Conservation (phyloP, 495 filamentous ascomycete genomes). For the Hypoxylon fuscum region DNA sequence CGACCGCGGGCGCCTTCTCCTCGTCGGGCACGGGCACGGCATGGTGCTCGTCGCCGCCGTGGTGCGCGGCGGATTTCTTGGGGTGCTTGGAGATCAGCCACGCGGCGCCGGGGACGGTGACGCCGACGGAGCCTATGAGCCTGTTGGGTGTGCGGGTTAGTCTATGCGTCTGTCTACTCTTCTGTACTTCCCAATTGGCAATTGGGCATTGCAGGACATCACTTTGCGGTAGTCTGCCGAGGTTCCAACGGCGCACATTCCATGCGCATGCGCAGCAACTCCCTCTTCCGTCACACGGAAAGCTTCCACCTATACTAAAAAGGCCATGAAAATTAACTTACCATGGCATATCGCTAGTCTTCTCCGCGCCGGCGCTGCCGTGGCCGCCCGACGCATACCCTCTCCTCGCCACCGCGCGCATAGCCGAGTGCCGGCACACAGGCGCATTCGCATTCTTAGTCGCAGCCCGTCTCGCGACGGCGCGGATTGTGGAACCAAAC, state of each 20-base stretch:
- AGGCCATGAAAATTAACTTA: constrained; percentile 15
- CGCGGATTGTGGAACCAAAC: constrained; percentile 14
- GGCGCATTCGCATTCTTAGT: no score
- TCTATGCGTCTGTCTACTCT: no score
- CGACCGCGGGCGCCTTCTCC: constrained; percentile 15
- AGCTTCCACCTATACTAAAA: no score
- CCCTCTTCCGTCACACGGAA: no score
- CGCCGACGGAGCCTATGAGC: constrained; percentile 32
- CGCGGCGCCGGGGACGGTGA: constrained; percentile 28
- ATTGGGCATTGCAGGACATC: no score
- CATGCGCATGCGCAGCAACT: no score
- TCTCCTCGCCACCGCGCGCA: constrained; percentile 19
- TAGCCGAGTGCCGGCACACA: not conserved
- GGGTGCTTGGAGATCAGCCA: constrained; percentile 16
- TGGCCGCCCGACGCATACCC: constrained; percentile 21
- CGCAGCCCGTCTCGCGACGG: constrained; percentile 18
- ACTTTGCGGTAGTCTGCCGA: no score
- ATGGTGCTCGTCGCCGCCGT: constrained; percentile 6
- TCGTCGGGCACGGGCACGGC: constrained; percentile 3
- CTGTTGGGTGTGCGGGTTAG: constrained; percentile 17
- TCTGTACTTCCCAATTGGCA: not conserved
- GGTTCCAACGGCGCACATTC: no score
- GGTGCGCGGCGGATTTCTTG: constrained; percentile 10
- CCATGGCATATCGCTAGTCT: constrained; percentile 43
- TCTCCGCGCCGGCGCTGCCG: constrained; percentile 28